Conservation (phyloP, 345 rosid species). For the Salix udensis region DNA sequence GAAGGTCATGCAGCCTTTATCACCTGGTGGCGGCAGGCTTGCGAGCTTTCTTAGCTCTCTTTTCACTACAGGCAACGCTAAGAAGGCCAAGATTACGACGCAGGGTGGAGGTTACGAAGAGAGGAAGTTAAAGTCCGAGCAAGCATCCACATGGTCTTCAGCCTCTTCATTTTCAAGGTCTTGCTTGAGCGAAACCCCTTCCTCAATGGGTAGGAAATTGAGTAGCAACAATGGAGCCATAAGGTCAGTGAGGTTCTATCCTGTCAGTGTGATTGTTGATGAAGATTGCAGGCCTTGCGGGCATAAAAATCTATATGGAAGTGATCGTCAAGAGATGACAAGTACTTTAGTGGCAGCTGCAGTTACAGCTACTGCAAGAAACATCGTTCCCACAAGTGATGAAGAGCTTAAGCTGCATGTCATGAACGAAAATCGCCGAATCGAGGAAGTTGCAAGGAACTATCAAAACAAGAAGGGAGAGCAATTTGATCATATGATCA, state of each 20-base stretch:
- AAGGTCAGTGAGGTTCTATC: constrained; percentile 29
- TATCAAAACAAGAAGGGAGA: constrained; percentile 48
- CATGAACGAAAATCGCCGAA: constrained; percentile 52
- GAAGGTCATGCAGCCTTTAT: constrained; percentile 30
- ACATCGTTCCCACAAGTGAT: background rate
- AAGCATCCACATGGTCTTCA: constrained; percentile 23
- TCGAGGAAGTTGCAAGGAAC: constrained; percentile 60
- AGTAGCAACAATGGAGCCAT: constrained; percentile 16
- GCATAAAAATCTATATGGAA: constrained; percentile 17
- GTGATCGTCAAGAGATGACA: background rate
- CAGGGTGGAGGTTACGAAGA: background rate
- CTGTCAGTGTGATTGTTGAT: constrained; percentile 29
- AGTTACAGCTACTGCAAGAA: background rate
- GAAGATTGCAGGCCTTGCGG: constrained; percentile 35
- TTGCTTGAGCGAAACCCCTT: constrained; percentile 33
- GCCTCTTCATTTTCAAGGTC: constrained; percentile 35
- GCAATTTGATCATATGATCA: background rate
- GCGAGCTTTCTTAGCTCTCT: constrained; percentile 32
- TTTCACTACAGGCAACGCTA: constrained; percentile 23
- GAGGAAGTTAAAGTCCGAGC: constrained; percentile 18
- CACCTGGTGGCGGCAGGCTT: constrained; percentile 28
- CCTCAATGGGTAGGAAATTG: constrained; percentile 20
- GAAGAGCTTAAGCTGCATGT: constrained; percentile 26
- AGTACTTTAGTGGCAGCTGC: background rate
- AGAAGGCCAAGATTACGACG: constrained; percentile 26